Evolutionary conservation across 768 basidiomycete species (phyloP).

Genomic region (Russula ochroleuca): DNA sequence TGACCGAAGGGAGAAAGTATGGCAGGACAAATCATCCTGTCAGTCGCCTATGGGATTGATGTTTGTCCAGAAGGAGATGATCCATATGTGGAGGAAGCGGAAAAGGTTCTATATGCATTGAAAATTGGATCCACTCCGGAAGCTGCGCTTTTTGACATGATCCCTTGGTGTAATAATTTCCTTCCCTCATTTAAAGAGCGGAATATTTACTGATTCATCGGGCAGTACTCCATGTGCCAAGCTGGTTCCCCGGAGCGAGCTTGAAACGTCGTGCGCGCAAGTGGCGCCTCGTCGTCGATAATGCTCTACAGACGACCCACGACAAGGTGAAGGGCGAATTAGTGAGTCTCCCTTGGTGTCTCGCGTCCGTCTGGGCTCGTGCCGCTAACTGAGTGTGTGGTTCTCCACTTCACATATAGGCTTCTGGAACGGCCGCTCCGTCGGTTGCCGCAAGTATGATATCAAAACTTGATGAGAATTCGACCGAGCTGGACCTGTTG

Average conservation of each 20-base stretch:
- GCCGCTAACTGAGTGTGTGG: not conserved
- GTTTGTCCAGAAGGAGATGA: slow-evolving; percentile 32
- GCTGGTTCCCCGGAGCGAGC: slow-evolving; percentile 32
- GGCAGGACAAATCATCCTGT: slow-evolving; percentile 41
- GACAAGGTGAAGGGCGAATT: not conserved
- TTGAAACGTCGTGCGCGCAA: slow-evolving; percentile 23
- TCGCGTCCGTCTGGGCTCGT: not conserved
- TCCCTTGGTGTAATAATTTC: slow-evolving; percentile 31
- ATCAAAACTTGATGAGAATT: not conserved
- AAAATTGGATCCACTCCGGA: slow-evolving; percentile 28
- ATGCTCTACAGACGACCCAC: not conserved
- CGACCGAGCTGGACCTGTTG: not conserved
- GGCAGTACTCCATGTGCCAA: slow-evolving; percentile 28
- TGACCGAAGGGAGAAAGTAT: slow-evolving; percentile 32
- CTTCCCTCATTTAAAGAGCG: slow-evolving; percentile 1
- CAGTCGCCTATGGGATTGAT: slow-evolving; percentile 46
- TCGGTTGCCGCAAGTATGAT: slow-evolving; percentile 1
- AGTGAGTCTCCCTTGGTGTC: not conserved
- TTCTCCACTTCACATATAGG: not conserved
- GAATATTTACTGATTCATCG: not conserved
- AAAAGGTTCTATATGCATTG: slow-evolving; percentile 1
- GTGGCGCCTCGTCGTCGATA: not conserved
- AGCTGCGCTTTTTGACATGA: slow-evolving; percentile 43
- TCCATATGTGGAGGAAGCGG: slow-evolving; percentile 31
- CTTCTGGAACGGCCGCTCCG: not conserved